Conservation (phyloP, 345 rosid genomes). For the Rubroshorea leprosula region DNA sequence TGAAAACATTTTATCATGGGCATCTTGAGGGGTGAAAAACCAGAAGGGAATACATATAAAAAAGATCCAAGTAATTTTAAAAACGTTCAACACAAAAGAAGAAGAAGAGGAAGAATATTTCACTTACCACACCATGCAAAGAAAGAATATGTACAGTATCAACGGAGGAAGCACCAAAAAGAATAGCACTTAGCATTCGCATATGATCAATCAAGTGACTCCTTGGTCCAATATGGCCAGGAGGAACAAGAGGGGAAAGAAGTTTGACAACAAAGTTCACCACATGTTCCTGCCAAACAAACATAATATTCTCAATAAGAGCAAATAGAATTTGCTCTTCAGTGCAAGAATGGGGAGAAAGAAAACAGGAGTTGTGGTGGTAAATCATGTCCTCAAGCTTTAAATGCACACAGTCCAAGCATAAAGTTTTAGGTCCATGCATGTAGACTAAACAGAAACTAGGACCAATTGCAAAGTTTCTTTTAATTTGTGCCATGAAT, state of each 20-base stretch:
- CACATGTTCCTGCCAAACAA: slow-evolving; percentile 49
- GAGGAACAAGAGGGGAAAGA: slow-evolving; percentile 53
- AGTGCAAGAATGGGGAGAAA: background rate
- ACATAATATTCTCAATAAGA: slow-evolving; percentile 1
- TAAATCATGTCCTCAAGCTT: background rate
- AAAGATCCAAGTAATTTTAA: background rate
- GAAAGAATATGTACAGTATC: slow-evolving; percentile 58
- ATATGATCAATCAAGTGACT: slow-evolving; percentile 43
- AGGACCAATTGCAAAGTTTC: too few relatives aligned
- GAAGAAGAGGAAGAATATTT: background rate
- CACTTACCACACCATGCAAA: slow-evolving; percentile 62
- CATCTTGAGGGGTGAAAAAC: too few relatives aligned
- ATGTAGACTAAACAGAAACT: background rate
- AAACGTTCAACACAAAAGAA: background rate
- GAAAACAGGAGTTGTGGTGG: background rate
- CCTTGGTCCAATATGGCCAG: slow-evolving; percentile 28
- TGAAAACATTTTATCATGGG: too few relatives aligned
- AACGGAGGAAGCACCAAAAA: slow-evolving; percentile 43
- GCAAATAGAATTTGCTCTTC: background rate
- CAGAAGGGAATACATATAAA: too few relatives aligned
- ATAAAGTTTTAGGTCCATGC: background rate
- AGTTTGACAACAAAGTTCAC: slow-evolving; percentile 54
- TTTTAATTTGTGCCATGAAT: too few relatives aligned
- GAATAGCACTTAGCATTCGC: slow-evolving; percentile 50
- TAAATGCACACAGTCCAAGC: background rate